Evolutionary conservation across 202 grass and related monocot genomes (phyloP).

Genomic region (Panicum virgatum): DNA sequence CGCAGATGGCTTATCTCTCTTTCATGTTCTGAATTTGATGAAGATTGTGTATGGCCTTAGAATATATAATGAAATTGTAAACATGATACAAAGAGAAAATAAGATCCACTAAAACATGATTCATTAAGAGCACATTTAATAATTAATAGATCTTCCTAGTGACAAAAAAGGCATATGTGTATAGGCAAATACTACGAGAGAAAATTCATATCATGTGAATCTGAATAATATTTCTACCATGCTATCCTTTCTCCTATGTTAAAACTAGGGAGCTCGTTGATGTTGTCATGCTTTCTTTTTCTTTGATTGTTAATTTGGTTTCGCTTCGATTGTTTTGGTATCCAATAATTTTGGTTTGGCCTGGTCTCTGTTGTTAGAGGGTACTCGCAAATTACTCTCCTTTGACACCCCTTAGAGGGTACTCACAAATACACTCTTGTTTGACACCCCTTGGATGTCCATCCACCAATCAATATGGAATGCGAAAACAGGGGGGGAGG

Average conservation of each 20-base stretch:
- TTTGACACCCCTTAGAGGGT: too few relatives aligned
- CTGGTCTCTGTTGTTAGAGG: not conserved
- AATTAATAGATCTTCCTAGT: not conserved
- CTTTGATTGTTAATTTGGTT: not conserved
- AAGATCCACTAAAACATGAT: not conserved
- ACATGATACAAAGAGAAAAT: not conserved
- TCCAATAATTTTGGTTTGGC: not conserved
- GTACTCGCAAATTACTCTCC: not conserved
- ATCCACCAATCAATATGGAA: not conserved
- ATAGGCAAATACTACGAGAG: not conserved
- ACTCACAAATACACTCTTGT: too few relatives aligned
- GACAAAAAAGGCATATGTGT: not conserved
- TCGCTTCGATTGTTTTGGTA: not conserved
- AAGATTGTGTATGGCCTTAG: not conserved
- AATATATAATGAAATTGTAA: not conserved
- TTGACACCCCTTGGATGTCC: not conserved
- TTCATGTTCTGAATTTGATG: not conserved
- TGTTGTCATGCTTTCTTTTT: not conserved
- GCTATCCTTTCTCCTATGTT: not conserved
- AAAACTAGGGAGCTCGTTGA: too few relatives aligned
- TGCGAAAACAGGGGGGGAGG: not conserved
- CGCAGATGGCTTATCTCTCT: not conserved
- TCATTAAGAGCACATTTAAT: not conserved
- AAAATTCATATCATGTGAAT: not conserved
- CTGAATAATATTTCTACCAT: not conserved